phyloP scores from a whole-genome alignment of 164 flowering plant genomes.

The Stephania cephalantha region DNA sequence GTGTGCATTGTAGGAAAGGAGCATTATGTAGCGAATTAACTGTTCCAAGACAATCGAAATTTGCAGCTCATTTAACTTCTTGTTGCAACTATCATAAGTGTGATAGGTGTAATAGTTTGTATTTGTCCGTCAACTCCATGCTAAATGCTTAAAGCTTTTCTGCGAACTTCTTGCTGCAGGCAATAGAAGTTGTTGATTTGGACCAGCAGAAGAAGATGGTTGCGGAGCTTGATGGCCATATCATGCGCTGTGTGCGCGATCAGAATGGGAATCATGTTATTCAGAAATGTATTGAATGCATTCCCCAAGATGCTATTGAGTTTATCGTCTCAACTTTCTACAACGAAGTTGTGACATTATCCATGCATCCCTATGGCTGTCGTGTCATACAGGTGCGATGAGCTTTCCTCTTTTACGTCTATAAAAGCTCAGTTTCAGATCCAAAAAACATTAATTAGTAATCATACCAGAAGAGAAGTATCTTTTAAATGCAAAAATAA shows the following conservation, averaged over 20 bases:
- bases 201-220: slow-evolving; percentile 23
- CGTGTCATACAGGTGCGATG: slow-evolving; percentile 84
- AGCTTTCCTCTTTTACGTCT: neutral
- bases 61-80: neutral
- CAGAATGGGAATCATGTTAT: slow-evolving; percentile 94
- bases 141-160: neutral
- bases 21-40: neutral
- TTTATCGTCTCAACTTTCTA: slow-evolving; percentile 70
- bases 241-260: slow-evolving; percentile 87
- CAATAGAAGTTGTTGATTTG: slow-evolving; percentile 26
- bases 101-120: neutral
- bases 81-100: neutral
- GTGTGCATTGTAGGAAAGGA: neutral
- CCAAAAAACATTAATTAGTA: neutral
- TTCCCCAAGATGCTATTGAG: slow-evolving; percentile 72
- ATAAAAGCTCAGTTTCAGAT: neutral
- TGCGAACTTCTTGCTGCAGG: slow-evolving; percentile 13
- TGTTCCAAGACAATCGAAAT: neutral
- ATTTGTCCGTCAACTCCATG: neutral
- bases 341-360: slow-evolving; percentile 73
- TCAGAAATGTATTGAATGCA: slow-evolving; percentile 90
- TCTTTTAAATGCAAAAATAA: neutral
- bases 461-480: neutral
- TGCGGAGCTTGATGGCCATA: slow-evolving; percentile 25
- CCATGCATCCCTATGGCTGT: slow-evolving; percentile 88